Evolutionary conservation across 2,329 filamentous ascomycete genomes (phyloP), one percentile per base, ranked within the genome.

Genomic region (Fusarium sp.): DNA sequence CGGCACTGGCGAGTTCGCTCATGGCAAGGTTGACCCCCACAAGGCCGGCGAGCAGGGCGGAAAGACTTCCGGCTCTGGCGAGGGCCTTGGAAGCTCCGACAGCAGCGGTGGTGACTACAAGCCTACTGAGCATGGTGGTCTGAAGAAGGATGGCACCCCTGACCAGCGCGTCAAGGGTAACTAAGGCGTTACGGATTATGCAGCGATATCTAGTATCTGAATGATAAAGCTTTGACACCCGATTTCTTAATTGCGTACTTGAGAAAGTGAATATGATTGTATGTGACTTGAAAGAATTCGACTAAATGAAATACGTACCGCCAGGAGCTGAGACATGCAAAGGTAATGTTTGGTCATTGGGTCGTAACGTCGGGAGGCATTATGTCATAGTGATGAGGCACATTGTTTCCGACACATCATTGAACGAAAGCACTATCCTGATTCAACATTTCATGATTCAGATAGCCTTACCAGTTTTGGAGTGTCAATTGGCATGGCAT

Each of bases 11-110:
- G 74, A 76, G 66, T 76, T 76, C 38, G 74, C 74, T 6, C 61
- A 76, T 22, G 74, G 74, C 57, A 76, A 76, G 69, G 73, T 76
- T 6, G 74, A 76, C 48, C 74, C 71, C 14, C 65, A 69, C 35
- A 41, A 73, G 66, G 74, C 74, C 7, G 74, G 74, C 11, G 55
- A 53, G 14, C 38, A 71, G 63, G 74, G 74, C 5, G 74, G 74
- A 17, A 76, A 76, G 66, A 74, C 69, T 6, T 57, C 57, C 15
- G 68, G 51, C 18, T 61, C 54, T 8, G 61, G 55, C 28, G 53
- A 45, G 24, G 58, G 56, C 6, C 48, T 56, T 17, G 69, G 50
- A 47, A 68, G 62, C 51, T 38, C 45, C 13, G 69, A 55, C 24
- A 58, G 28, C 24, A 58, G 57, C 9, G 38, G 69, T 6, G 50